These are phyloP conservation scores for Phaffomyces antillensis DNA, from an alignment of 805 yeast genomes.

Conservation along the genomic window DNA sequence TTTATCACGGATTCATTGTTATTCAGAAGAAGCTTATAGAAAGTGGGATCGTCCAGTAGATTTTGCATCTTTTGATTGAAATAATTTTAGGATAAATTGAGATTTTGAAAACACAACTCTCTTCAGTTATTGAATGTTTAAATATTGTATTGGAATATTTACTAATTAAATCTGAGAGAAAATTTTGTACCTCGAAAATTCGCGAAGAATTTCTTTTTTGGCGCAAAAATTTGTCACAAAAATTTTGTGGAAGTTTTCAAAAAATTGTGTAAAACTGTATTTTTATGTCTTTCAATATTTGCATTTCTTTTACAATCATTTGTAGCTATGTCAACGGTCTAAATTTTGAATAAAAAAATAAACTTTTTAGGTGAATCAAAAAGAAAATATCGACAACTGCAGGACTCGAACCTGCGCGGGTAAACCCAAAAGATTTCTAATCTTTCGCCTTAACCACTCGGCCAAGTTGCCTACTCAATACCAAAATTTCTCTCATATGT, in stretches of 20 bases:
- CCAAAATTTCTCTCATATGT: too few species aligned
- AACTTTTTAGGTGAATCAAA: background rate
- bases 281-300: too few species aligned
- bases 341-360: too few species aligned
- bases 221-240: background rate
- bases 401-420: slow-evolving; percentile 68
- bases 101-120: background rate
- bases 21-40: slow-evolving; percentile 16
- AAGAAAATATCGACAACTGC: slow-evolving; percentile 56
- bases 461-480: slow-evolving; percentile 37
- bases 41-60: slow-evolving; percentile 19
- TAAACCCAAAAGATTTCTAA: slow-evolving; percentile 53
- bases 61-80: slow-evolving; percentile 12
- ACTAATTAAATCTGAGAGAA: too few species aligned
- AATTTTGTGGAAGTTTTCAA: background rate
- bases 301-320: too few species aligned
- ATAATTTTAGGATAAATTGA: too few species aligned
- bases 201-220: background rate
- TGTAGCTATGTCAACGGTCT: too few species aligned
- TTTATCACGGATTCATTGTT: slow-evolving; percentile 9
- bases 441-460: slow-evolving; percentile 67
- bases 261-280: background rate
- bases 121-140: background rate
- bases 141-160: too few species aligned
- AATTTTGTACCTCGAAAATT: too few species aligned